Conservation (phyloP, 257 asterid species). For the Solanum chiquidenum region DNA sequence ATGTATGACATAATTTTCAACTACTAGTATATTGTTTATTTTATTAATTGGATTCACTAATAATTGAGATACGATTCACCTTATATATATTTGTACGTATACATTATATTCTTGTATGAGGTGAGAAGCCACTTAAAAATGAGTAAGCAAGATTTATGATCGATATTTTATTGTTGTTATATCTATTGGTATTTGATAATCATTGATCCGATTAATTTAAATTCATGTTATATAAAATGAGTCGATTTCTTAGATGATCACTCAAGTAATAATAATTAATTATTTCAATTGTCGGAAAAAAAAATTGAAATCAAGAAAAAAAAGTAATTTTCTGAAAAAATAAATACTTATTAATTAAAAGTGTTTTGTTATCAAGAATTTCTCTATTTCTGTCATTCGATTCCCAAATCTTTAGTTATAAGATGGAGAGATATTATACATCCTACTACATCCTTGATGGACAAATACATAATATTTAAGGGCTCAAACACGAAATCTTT, state of each 20-base stretch:
- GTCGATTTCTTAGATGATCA: fast-evolving
- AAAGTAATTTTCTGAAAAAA: not conserved
- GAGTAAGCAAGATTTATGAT: not conserved
- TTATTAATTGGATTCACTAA: not conserved
- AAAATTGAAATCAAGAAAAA: too few relatives aligned
- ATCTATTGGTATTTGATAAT: not conserved
- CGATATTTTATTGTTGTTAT: not conserved
- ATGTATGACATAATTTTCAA: not conserved
- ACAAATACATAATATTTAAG: not conserved
- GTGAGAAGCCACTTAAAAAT: not conserved
- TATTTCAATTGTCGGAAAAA: too few relatives aligned
- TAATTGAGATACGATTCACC: not conserved
- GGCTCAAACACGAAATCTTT: not conserved
- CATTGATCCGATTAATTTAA: not conserved
- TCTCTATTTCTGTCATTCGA: fast-evolving
- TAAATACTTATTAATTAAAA: too few relatives aligned
- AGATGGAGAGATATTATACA: not conserved
- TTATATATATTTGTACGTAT: not conserved
- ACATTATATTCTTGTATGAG: not conserved
- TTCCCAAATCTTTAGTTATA: not conserved
- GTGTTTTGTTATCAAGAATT: not conserved
- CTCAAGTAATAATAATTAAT: not conserved
- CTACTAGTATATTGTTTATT: not conserved
- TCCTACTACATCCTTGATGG: not conserved
- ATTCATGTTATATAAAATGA: not conserved